Percentiles rank a stretch among this genome's conserved stretches.
Evolutionary conservation across 805 yeast species (phyloP).

Genomic region (Candida broadrunensis): DNA sequence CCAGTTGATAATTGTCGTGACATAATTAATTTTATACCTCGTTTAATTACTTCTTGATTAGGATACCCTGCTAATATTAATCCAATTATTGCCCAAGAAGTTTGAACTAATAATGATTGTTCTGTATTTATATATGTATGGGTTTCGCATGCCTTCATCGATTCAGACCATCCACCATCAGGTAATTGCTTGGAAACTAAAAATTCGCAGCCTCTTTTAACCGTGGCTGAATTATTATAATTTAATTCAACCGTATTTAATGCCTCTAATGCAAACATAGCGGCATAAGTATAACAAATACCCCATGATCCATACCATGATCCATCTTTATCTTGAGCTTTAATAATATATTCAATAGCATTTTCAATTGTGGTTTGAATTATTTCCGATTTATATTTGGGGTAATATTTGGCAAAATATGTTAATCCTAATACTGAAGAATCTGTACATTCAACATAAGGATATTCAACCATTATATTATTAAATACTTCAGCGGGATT

Average conservation of each 20-base stretch:
- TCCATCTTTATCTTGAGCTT: slow-evolving; percentile 74
- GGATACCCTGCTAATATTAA: slow-evolving; percentile 82
- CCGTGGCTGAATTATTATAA: slow-evolving; percentile 61
- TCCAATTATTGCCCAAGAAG: slow-evolving; percentile 90
- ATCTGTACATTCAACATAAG: slow-evolving; percentile 97
- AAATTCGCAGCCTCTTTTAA: slow-evolving; percentile 81
- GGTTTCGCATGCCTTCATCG: slow-evolving; percentile 86
- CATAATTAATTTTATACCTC: slow-evolving; percentile 64
- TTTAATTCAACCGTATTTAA: slow-evolving; percentile 63
- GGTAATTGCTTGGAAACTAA: slow-evolving; percentile 66
- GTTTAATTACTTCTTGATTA: slow-evolving; percentile 52
- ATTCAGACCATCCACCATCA: slow-evolving; percentile 99
- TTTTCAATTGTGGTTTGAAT: slow-evolving; percentile 66
- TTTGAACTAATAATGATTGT: slow-evolving; percentile 75
- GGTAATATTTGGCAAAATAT: slow-evolving; percentile 64
- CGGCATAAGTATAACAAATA: slow-evolving; percentile 90
- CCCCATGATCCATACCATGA: slow-evolving; percentile 99
- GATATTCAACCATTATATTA: slow-evolving; percentile 97
- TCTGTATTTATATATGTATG: slow-evolving; percentile 66
- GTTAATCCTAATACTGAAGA: slow-evolving; percentile 87
- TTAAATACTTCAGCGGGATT: slow-evolving; percentile 99
- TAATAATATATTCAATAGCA: slow-evolving; percentile 70
- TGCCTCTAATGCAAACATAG: slow-evolving; percentile 97
- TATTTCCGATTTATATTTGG: slow-evolving; percentile 61
- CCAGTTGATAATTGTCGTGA: slow-evolving; percentile 70